Conservation (phyloP, 2,329 filamentous ascomycete species). For the Berkeleyomyces rouxiae region DNA sequence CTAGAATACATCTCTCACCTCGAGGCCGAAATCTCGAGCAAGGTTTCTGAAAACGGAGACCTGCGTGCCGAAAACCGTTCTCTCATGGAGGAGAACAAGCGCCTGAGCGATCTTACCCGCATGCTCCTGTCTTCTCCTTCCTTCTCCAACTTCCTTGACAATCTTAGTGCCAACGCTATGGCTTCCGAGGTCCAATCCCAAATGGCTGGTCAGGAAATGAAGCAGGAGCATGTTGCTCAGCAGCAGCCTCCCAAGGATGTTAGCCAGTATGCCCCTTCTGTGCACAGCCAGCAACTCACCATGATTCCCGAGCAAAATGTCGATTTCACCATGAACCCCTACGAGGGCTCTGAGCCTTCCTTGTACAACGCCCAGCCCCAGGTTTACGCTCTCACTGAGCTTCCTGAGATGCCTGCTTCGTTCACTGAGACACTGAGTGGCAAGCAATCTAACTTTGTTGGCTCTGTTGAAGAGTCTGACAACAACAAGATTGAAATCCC, state of each 20-base stretch:
- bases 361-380: constrained; percentile 47
- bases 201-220: constrained; percentile 17
- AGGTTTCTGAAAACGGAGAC: constrained; percentile 68
- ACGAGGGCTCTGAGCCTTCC: constrained; percentile 31
- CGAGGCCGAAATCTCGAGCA: constrained; percentile 71
- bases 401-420: constrained; percentile 44
- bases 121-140: constrained; percentile 67
- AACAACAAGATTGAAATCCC: constrained; percentile 41
- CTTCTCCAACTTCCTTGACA: constrained; percentile 66
- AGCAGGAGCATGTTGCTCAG: constrained; percentile 22
- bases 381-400: constrained; percentile 57
- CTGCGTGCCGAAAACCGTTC: constrained; percentile 67
- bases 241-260: constrained; percentile 47
- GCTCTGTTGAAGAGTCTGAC: constrained; percentile 24
- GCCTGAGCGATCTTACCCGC: constrained; percentile 59
- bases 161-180: constrained; percentile 34
- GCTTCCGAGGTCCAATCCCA: constrained; percentile 24
- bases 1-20: constrained; percentile 93
- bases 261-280: constrained; percentile 40
- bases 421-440: constrained; percentile 53
- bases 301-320: constrained; percentile 67
- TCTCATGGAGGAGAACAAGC: constrained; percentile 71
- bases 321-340: constrained; percentile 55
- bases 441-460: constrained; percentile 44
- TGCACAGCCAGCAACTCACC: constrained; percentile 47